Evolutionary conservation across 371 early-diverging fungal species (phyloP).

Genomic region (Mucor sp.): DNA sequence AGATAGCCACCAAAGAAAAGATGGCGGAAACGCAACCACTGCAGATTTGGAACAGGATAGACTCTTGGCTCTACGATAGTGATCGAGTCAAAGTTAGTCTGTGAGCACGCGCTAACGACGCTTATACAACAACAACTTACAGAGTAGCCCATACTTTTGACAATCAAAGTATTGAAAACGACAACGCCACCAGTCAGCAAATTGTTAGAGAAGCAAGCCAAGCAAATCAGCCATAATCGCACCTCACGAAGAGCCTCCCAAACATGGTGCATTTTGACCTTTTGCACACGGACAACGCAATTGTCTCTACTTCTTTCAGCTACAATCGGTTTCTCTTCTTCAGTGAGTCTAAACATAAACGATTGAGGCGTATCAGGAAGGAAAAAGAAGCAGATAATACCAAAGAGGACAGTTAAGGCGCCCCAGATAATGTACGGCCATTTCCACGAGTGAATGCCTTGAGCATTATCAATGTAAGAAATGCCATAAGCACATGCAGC

Average conservation of each 20-base stretch:
- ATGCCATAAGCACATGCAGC: constrained; percentile 23
- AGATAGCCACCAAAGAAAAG: constrained; percentile 13
- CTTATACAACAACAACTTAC: constrained; percentile 17
- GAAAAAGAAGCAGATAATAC: constrained; percentile 25
- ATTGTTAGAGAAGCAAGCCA: constrained; percentile 22
- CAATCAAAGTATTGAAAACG: constrained; percentile 35
- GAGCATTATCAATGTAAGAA: constrained; percentile 20
- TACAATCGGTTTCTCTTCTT: constrained; percentile 27
- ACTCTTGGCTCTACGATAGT: constrained; percentile 16
- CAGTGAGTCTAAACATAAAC: constrained; percentile 17
- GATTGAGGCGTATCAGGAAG: constrained; percentile 23
- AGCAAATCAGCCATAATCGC: constrained; percentile 23
- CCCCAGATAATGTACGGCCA: constrained; percentile 36
- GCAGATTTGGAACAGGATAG: constrained; percentile 41
- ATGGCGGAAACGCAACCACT: constrained; percentile 22
- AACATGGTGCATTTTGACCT: constrained; percentile 25
- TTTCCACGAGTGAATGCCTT: constrained; percentile 21
- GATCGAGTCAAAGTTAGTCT: neutral
- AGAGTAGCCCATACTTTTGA: constrained; percentile 32
- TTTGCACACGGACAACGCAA: constrained; percentile 21
- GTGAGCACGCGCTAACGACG: neutral
- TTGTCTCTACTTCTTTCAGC: constrained; percentile 24
- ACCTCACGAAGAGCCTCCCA: constrained; percentile 26
- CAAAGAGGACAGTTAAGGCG: constrained; percentile 19
- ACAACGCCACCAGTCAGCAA: constrained; percentile 37